phyloP scores from a whole-genome alignment of 768 basidiomycete genomes.

The Amanita brunnescens region DNA sequence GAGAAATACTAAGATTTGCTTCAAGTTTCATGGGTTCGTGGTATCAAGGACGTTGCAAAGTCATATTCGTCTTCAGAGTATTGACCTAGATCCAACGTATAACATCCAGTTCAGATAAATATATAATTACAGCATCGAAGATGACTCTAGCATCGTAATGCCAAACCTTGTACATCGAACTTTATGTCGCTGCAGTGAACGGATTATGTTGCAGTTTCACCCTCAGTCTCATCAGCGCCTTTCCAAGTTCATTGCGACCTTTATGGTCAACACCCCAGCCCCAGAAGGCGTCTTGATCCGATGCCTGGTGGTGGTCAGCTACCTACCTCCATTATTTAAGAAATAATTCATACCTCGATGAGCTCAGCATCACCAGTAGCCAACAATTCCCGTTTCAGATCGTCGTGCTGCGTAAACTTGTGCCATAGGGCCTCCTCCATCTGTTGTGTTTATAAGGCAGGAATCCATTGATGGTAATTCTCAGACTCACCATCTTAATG shows the following conservation, averaged over 20 bases:
- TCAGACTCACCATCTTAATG: constrained; percentile 29
- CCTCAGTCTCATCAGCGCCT: constrained; percentile 35
- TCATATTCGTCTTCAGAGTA: too few relatives aligned
- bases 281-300: constrained; percentile 43
- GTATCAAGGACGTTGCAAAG: too few relatives aligned
- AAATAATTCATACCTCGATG: constrained; percentile 32
- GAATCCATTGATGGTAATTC: not conserved
- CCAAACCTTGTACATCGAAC: too few relatives aligned
- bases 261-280: constrained; percentile 34
- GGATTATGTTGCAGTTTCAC: constrained; percentile 19
- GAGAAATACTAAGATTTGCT: too few relatives aligned
- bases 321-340: not conserved
- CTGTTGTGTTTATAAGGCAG: constrained; percentile 16
- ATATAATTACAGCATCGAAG: too few relatives aligned
- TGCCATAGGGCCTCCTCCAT: constrained; percentile 40
- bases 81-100: too few relatives aligned
- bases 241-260: constrained; percentile 45
- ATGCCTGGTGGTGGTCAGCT: constrained; percentile 22
- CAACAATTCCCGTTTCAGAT: constrained; percentile 33
- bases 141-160: too few relatives aligned
- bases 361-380: constrained; percentile 37
- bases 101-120: too few relatives aligned
- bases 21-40: too few relatives aligned
- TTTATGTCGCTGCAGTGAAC: not conserved
- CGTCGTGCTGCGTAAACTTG: constrained; percentile 46